phyloP scores from a whole-genome alignment of 2,329 filamentous ascomycete species.

The Orbilia javanica region DNA sequence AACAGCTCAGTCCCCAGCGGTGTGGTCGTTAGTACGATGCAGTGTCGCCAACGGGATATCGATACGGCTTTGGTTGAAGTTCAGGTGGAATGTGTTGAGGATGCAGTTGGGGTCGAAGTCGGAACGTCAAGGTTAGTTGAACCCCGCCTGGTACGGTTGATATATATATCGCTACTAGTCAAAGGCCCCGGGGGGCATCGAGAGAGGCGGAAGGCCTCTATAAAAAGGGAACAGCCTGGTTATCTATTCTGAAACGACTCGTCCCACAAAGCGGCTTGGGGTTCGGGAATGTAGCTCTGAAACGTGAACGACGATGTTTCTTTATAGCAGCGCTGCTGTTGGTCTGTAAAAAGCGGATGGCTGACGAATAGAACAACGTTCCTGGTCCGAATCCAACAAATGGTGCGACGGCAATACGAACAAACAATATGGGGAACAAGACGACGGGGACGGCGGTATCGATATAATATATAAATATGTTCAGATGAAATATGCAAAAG shows the following conservation, averaged over 20 bases:
- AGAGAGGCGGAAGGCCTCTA: slow-evolving; percentile 35
- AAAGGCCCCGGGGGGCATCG: slow-evolving; percentile 12
- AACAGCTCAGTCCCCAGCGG: slow-evolving; percentile 45
- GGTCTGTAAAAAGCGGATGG: slow-evolving; percentile 54
- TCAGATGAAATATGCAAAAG: slow-evolving; percentile 52
- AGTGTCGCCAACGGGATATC: slow-evolving; percentile 11
- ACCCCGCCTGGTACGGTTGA: slow-evolving; percentile 31
- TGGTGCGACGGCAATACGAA: slow-evolving; percentile 52
- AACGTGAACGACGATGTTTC: slow-evolving; percentile 55
- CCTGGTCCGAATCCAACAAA: slow-evolving; percentile 51
- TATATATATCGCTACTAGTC: slow-evolving; percentile 3
- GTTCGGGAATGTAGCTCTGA: slow-evolving; percentile 58
- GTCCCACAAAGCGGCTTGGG: slow-evolving; percentile 58
- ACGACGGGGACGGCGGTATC: slow-evolving; percentile 1
- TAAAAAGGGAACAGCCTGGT: slow-evolving; percentile 13
- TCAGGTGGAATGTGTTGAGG: slow-evolving; percentile 45
- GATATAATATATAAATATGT: slow-evolving; percentile 34
- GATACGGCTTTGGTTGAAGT: slow-evolving; percentile 16
- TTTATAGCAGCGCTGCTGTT: slow-evolving; percentile 46
- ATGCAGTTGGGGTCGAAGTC: slow-evolving; percentile 19
- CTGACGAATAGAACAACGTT: slow-evolving; percentile 56
- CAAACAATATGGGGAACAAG: slow-evolving; percentile 17
- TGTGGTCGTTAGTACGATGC: slow-evolving; percentile 2
- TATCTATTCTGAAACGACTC: slow-evolving; percentile 52
- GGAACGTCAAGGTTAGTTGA: not conserved